Base-by-base conservation (phyloP, 306 rosid species). In the Cicer chorassanicum region DNA sequence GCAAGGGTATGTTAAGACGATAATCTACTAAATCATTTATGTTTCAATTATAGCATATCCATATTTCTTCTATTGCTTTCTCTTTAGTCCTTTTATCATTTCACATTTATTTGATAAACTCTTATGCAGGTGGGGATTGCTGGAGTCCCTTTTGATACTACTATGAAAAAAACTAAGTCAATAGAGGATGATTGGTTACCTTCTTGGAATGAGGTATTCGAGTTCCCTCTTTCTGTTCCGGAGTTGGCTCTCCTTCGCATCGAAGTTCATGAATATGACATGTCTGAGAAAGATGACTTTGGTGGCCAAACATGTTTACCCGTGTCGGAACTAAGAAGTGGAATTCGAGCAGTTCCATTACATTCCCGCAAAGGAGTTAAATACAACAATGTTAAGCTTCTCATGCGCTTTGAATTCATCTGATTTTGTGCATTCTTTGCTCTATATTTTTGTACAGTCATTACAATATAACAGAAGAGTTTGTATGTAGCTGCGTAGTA, bases 241-340 rank as follows among this genome's bases (percentile, higher is more conserved):
- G 98, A 95, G 78, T 70, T 95, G 44, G 99, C 99, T 10, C 55
- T 95, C 65, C 92, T 95, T 70, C 93, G 98, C 0, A 51, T 95
- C 11, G 99, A 95, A 84, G 99, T 92, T 72, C 99, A 89, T 9
- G 98, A 95, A 80, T 88, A 95, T 19, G 99, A 95, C 92, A 87
- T 90, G 98, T 92, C 99, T 11, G 98, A 90, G 80, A 95, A 86
- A 83, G 99, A 95, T 50, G 99, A 95, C 83, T 95, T 95, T 39
- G 99, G 97, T 36, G 99, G 99, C 42, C 99, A 95, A 81, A 81
- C 96, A 9, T 90, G 99, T 77, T 83, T 95, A 9, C 99, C 99
- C 1, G 87, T 95, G 42, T 76, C 84, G 6, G 99, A 92, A 84
- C 77, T 95, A 38, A 83, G 86, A 73, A 77, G 45, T 7, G 99